These are phyloP conservation scores for Eremomyces bilateralis DNA, from an alignment of 495 filamentous ascomycete genomes.

Conservation along the genomic window DNA sequence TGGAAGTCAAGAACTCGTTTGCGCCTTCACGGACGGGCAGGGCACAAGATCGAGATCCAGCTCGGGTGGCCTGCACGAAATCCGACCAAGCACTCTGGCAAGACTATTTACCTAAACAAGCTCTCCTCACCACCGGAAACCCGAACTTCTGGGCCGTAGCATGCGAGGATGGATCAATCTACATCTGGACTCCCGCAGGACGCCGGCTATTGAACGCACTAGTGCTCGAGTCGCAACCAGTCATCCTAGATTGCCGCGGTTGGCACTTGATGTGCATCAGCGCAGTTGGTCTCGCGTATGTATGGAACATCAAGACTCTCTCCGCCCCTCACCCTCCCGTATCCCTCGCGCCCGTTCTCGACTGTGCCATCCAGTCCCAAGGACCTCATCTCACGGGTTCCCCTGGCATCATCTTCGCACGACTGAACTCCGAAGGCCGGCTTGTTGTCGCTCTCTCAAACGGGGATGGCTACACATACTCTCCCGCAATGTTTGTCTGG, in stretches of 20 bases:
- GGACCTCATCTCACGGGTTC: slow-evolving; percentile 46
- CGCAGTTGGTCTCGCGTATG: slow-evolving; percentile 69
- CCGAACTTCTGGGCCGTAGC: slow-evolving; percentile 76
- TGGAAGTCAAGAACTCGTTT: slow-evolving; percentile 54
- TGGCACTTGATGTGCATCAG: slow-evolving; percentile 80
- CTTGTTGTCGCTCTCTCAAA: slow-evolving; percentile 74
- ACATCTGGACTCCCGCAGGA: slow-evolving; percentile 90
- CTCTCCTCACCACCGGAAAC: slow-evolving; percentile 74
- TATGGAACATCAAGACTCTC: slow-evolving; percentile 82
- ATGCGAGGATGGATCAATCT: slow-evolving; percentile 83
- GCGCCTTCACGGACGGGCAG: slow-evolving; percentile 32
- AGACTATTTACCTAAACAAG: slow-evolving; percentile 67
- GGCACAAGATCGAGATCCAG: slow-evolving; percentile 48
- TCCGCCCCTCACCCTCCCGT: slow-evolving; percentile 73
- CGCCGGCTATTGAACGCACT: slow-evolving; percentile 64
- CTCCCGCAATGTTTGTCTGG: slow-evolving; percentile 66
- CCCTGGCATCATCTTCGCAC: slow-evolving; percentile 70
- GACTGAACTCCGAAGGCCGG: slow-evolving; percentile 66
- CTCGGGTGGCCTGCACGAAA: slow-evolving; percentile 57
- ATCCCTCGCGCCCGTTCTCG: slow-evolving; percentile 73
- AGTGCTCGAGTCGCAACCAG: slow-evolving; percentile 76
- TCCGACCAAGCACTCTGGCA: slow-evolving; percentile 81
- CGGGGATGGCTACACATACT: slow-evolving; percentile 83
- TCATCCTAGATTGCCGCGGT: slow-evolving; percentile 74
- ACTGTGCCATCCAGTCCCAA: slow-evolving; percentile 54